Evolutionary conservation across 2,329 filamentous ascomycete genomes (phyloP).

Genomic region (Triangularia verruculosa): DNA sequence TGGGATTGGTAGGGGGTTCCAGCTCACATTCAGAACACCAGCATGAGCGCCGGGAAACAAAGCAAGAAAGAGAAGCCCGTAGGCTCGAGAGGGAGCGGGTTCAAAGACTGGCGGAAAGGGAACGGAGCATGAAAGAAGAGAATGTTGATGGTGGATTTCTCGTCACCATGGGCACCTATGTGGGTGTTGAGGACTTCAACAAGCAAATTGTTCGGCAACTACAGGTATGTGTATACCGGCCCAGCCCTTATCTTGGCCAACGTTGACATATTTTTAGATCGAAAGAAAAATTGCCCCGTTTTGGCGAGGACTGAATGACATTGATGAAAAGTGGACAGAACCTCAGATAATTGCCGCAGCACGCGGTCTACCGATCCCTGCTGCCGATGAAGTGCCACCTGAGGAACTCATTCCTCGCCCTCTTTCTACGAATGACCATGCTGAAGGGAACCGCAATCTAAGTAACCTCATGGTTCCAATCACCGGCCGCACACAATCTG

Average conservation of each 20-base stretch:
- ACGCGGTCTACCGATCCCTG: constrained; percentile 77
- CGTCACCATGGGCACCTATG: constrained; percentile 92
- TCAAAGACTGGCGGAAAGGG: constrained; percentile 75
- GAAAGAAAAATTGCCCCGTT: constrained; percentile 91
- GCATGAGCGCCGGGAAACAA: constrained; percentile 75
- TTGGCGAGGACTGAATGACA: constrained; percentile 90
- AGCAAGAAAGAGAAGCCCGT: constrained; percentile 84
- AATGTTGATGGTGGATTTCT: constrained; percentile 91
- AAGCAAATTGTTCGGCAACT: constrained; percentile 84
- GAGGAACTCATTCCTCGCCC: constrained; percentile 57
- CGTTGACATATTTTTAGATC: constrained; percentile 56
- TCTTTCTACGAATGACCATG: constrained; percentile 44
- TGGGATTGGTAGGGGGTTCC: constrained; percentile 42
- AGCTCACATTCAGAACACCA: constrained; percentile 41
- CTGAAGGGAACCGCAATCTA: constrained; percentile 58
- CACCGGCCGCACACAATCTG: constrained; percentile 70
- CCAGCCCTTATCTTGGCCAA: not conserved
- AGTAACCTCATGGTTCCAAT: constrained; percentile 78
- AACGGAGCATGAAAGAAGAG: constrained; percentile 86
- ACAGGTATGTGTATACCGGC: constrained; percentile 58
- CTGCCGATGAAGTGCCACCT: constrained; percentile 76
- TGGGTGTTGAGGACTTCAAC: constrained; percentile 87
- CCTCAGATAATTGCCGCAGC: constrained; percentile 92
- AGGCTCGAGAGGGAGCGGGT: constrained; percentile 78
- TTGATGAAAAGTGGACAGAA: constrained; percentile 85